phyloP scores from a whole-genome alignment of 2,329 filamentous ascomycete species.

The Pyrenochaeta sp. region DNA sequence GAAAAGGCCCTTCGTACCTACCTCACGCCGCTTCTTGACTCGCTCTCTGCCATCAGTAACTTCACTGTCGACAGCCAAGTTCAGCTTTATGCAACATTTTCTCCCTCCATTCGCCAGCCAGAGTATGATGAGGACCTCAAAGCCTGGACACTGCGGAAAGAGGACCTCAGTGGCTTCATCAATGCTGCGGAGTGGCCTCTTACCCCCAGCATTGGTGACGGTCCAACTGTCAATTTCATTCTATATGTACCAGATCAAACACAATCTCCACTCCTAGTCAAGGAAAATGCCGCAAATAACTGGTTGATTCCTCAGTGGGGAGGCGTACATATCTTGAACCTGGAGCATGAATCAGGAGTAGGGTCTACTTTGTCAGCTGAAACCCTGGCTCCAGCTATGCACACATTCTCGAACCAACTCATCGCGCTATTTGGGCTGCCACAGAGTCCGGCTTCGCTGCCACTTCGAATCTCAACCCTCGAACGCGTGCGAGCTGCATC shows the following conservation, averaged over 20 bases:
- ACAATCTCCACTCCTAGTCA: constrained; percentile 67
- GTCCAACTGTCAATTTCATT: constrained; percentile 95
- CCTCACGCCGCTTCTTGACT: constrained; percentile 80
- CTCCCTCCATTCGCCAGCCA: constrained; percentile 67
- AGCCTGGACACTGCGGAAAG: constrained; percentile 76
- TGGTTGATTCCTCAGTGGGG: constrained; percentile 99
- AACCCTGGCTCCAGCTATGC: constrained; percentile 78
- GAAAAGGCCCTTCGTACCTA: constrained; percentile 82
- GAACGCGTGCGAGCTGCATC: constrained; percentile 86
- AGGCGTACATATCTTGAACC: constrained; percentile 74
- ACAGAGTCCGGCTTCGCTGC: constrained; percentile 77
- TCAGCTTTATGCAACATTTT: constrained; percentile 83
- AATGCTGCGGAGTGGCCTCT: constrained; percentile 98
- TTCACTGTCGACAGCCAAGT: constrained; percentile 97
- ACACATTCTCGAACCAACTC: constrained; percentile 90
- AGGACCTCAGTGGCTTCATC: constrained; percentile 92
- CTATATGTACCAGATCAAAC: constrained; percentile 82
- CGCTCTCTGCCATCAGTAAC: constrained; percentile 84
- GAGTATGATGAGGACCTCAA: constrained; percentile 62
- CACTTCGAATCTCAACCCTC: constrained; percentile 83
- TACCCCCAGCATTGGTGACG: constrained; percentile 89
- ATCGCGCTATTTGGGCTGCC: constrained; percentile 88
- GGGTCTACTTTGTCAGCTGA: constrained; percentile 66
- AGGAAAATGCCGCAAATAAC: constrained; percentile 70
- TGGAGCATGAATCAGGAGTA: constrained; percentile 48